Evolutionary conservation across 306 rosid species (phyloP).

Genomic region (Vigna mungo): DNA sequence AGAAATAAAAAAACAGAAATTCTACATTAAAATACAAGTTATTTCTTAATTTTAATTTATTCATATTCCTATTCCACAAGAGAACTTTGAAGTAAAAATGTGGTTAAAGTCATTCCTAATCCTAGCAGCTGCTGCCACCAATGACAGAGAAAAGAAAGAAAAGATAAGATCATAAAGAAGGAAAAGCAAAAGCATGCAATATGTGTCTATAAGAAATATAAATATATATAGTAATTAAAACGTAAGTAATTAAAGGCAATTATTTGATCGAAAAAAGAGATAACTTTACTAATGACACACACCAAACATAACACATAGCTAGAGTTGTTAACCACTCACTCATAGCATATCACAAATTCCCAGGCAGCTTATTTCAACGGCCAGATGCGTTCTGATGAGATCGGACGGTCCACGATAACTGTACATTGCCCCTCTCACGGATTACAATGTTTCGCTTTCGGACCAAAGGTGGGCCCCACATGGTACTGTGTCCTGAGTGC

Average conservation of each 20-base stretch:
- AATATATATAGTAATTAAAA: neutral
- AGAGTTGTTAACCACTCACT: slow-evolving; percentile 40
- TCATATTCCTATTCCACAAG: neutral
- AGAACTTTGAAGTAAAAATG: neutral
- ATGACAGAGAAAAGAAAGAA: neutral
- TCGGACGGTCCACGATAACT: slow-evolving; percentile 35
- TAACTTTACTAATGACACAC: slow-evolving; percentile 44
- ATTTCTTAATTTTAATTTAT: too few species aligned
- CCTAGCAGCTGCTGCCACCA: slow-evolving; percentile 27
- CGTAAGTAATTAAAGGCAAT: slow-evolving; percentile 41
- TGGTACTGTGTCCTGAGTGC: slow-evolving; percentile 47
- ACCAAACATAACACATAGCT: slow-evolving; percentile 23
- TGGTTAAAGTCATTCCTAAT: slow-evolving; percentile 22
- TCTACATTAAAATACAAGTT: neutral
- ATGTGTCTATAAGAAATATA: too few species aligned
- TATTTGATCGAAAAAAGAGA: slow-evolving; percentile 30
- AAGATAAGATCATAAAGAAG: slow-evolving; percentile 2
- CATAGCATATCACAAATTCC: slow-evolving; percentile 53
- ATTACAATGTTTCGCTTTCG: slow-evolving; percentile 74
- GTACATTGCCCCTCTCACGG: slow-evolving; percentile 48
- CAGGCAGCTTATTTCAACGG: slow-evolving; percentile 43
- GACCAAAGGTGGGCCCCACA: slow-evolving; percentile 66
- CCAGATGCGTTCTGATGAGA: neutral
- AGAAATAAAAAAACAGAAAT: too few species aligned
- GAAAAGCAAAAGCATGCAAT: slow-evolving; percentile 30